These are phyloP conservation scores for Paramecium octaurelia DNA, from an alignment of 73 alveolate genomes.

Conservation along the genomic window DNA sequence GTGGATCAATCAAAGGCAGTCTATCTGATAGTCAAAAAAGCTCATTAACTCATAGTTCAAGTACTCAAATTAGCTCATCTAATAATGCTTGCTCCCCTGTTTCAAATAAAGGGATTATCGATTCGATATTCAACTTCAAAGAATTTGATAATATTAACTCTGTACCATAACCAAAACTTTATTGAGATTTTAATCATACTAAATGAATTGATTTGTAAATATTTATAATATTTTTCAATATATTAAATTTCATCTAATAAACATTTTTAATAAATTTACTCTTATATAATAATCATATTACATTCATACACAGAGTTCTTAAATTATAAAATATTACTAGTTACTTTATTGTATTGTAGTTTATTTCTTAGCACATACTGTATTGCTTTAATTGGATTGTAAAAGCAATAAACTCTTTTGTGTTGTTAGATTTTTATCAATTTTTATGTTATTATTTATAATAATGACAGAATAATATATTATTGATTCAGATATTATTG, in stretches of 20 bases:
- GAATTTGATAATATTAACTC: neutral
- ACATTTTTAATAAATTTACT: neutral
- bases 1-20: neutral
- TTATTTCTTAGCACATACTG: neutral
- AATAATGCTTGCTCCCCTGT: neutral
- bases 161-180: neutral
- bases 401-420: neutral
- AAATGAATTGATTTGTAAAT: neutral
- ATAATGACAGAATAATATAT: neutral
- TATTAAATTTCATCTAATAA: neutral
- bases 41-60: neutral
- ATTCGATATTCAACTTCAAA: neutral
- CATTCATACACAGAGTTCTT: neutral
- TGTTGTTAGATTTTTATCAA: neutral
- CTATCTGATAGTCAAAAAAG: neutral
- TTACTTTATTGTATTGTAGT: neutral
- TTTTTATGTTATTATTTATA: neutral
- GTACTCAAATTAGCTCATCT: neutral
- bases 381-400: neutral
- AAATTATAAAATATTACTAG: neutral
- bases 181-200: neutral
- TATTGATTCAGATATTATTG: neutral
- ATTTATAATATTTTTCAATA: neutral
- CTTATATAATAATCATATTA: neutral
- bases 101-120: neutral